These are phyloP conservation scores for Trichoderma citrinoviride DNA, from an alignment of 2,329 filamentous ascomycete species.

Conservation along the genomic window DNA sequence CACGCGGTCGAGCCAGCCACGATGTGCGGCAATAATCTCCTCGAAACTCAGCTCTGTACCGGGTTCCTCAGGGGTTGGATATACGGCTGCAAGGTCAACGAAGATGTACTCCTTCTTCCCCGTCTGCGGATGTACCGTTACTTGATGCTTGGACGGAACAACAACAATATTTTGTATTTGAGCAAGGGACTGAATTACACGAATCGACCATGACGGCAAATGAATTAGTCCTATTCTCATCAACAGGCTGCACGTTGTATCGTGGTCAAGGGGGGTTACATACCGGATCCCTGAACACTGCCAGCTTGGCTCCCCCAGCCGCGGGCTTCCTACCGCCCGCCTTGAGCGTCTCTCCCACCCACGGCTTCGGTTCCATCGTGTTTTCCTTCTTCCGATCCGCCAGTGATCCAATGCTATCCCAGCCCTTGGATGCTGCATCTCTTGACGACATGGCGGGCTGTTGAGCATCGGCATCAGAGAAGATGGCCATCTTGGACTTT, in stretches of 20 bases:
- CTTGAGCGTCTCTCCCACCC: constrained; percentile 88
- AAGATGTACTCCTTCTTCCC: constrained; percentile 84
- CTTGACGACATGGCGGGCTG: constrained; percentile 55
- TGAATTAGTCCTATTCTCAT: constrained; percentile 96
- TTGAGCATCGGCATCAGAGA: constrained; percentile 71
- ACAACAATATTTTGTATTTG: constrained; percentile 66
- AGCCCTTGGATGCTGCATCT: constrained; percentile 64
- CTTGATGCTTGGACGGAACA: constrained; percentile 70
- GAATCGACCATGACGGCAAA: constrained; percentile 42
- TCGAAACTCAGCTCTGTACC: constrained; percentile 84
- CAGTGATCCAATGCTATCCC: constrained; percentile 88
- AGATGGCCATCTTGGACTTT: constrained; percentile 84
- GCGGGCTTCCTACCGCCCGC: constrained; percentile 77
- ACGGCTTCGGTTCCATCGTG: constrained; percentile 76
- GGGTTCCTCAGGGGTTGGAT: constrained; percentile 70
- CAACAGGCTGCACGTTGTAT: constrained; percentile 69
- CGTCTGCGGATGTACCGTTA: constrained; percentile 76
- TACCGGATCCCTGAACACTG: constrained; percentile 95
- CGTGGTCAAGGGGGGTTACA: constrained; percentile 36
- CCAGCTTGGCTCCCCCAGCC: constrained; percentile 64
- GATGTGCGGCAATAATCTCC: constrained; percentile 75
- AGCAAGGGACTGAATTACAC: constrained; percentile 53
- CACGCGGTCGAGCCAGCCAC: constrained; percentile 63
- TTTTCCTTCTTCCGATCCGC: constrained; percentile 95
- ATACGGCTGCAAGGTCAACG: constrained; percentile 81